phyloP scores from a whole-genome alignment of 345 rosid species.

The Dipteronia dyeriana region DNA sequence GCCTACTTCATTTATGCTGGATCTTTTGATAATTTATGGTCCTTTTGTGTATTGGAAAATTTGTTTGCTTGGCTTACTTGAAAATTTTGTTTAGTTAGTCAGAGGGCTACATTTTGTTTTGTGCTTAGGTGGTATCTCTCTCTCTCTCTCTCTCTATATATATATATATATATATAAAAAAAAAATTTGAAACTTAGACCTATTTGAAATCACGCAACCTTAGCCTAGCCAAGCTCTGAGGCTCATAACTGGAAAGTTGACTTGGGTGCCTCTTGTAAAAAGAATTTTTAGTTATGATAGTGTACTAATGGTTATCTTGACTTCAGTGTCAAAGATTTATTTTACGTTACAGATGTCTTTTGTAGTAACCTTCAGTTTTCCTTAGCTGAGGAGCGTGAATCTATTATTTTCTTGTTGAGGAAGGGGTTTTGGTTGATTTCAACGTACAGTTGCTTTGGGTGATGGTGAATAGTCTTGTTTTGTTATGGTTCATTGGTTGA shows the following conservation, averaged over 20 bases:
- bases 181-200: not conserved
- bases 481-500: not conserved
- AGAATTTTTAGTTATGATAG: no score
- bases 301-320: no score
- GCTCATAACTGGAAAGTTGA: not conserved
- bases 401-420: not conserved
- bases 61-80: not conserved
- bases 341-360: not conserved
- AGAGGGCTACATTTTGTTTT: not conserved
- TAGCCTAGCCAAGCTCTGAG: not conserved
- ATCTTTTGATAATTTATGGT: not conserved
- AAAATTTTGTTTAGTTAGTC: not conserved
- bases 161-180: not conserved
- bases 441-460: not conserved
- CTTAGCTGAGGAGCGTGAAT: no score
- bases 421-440: not conserved
- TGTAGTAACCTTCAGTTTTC: no score
- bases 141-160: no score
- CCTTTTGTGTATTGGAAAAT: not conserved
- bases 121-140: not conserved
- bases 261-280: not conserved
- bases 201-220: not conserved
- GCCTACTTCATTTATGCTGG: slow-evolving; percentile 8
- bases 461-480: not conserved
- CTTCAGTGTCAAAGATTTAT: no score